A percentile compares a stretch with the other conserved stretches of the same genome.
These are phyloP conservation scores for Sabuloglossum arenarium DNA, from an alignment of 495 filamentous ascomycete species.

Conservation along the genomic window DNA sequence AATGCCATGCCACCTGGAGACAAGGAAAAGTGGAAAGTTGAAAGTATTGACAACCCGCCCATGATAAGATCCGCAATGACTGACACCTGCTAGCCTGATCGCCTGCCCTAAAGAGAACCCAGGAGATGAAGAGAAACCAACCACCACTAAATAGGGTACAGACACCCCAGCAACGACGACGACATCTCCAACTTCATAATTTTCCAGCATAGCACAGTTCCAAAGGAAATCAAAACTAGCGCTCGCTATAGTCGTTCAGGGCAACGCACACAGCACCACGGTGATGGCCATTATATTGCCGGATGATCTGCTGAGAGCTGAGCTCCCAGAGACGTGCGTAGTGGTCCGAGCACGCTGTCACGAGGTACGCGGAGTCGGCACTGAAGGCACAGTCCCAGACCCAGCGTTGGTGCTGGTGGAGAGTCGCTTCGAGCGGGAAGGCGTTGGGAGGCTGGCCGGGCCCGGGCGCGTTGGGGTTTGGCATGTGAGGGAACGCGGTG, in stretches of 20 bases:
- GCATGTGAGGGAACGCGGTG: neutral
- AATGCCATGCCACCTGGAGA: neutral
- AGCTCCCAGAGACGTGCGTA: constrained; percentile 96
- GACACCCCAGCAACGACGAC: no score
- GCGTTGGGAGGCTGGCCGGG: constrained; percentile 27
- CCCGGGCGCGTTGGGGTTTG: constrained; percentile 20
- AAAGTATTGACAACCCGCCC: no score
- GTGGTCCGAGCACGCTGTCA: constrained; percentile 95
- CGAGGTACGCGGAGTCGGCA: constrained; percentile 86
- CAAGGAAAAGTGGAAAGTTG: neutral
- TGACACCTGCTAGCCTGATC: no score
- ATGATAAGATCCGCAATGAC: no score
- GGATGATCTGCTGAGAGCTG: constrained; percentile 62
- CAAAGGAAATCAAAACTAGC: neutral
- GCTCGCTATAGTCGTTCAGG: constrained; percentile 87
- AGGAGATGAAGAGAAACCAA: no score
- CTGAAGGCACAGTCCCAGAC: constrained; percentile 99
- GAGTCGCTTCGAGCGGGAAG: constrained; percentile 68
- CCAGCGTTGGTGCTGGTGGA: constrained; percentile 92
- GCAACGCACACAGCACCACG: constrained; percentile 90
- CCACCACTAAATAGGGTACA: no score
- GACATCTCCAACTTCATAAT: no score
- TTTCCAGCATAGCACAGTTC: neutral
- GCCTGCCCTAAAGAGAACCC: no score
- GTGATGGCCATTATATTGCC: constrained; percentile 96